Base-by-base conservation (phyloP, 805 yeast genomes). In the Metschnikowia orientalis region DNA sequence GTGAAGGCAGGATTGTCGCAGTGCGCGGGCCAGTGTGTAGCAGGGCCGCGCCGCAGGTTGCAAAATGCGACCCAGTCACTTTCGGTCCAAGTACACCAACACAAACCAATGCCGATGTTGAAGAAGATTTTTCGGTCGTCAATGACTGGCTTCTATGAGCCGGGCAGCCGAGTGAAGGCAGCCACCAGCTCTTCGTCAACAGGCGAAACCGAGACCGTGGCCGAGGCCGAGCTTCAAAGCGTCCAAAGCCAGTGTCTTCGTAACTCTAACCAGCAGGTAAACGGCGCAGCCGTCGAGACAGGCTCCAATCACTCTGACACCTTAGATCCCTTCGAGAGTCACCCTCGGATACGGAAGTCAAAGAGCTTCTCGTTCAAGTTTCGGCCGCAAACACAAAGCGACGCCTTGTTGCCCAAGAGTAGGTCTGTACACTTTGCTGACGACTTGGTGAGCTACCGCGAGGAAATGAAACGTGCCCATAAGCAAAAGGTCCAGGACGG, bases 341-440 rank as follows among this genome's bases (percentile, higher is more conserved):
- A 35, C 17, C 42, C 30, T 26, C 28, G 28, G 6, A 13, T 41
- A 10, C 29, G 19, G 11, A 19, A 39, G 18, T 41, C 45, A n/a
- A 32, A 40, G 11, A 41, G 45, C 17, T 41, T 41, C 27, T 33
- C 41, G 12, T 27, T 30, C 35, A 30, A 32, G 22, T 17, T 35
- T 10, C 26, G 27, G 7, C 19, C 13, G 11, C 31, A 23, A 8
- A 27, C 21, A 4, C 10, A n/a, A n/a, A n/a, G 19, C 12, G 31
- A 30, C 4, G 18, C 18, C 9, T 4, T 28, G 5, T 5, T 42
- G 9, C 42, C 45, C 8, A 30, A 40, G 23, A 43, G 47, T 31
- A 41, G 42, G 30, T 43, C 47, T 10, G 47, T 43, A 9, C 47
- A 43, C 26, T 43, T 43, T 20, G 47, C 43, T 9, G 45, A 43